These are phyloP conservation scores for Aspergillus udagawae DNA, from an alignment of 2,329 filamentous ascomycete genomes.

Conservation along the genomic window DNA sequence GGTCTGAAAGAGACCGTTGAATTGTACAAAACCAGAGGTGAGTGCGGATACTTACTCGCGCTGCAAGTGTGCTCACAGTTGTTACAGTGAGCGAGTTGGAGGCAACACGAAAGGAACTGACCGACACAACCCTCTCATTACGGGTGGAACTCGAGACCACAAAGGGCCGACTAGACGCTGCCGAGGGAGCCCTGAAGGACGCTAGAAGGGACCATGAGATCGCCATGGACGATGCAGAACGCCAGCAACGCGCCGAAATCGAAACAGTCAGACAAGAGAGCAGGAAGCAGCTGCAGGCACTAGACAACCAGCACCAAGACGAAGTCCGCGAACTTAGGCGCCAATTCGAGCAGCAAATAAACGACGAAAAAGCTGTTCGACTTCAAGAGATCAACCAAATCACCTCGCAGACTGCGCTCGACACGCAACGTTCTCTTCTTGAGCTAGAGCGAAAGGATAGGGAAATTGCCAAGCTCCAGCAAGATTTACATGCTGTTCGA, in stretches of 20 bases:
- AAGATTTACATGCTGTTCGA: constrained; percentile 38
- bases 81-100: constrained; percentile 56
- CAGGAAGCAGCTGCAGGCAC: constrained; percentile 53
- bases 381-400: constrained; percentile 39
- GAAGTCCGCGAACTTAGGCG: constrained; percentile 63
- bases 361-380: constrained; percentile 52
- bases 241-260: constrained; percentile 48
- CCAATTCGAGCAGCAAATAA: constrained; percentile 61
- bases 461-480: constrained; percentile 46
- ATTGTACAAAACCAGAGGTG: constrained; percentile 71
- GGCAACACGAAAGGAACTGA: constrained; percentile 47
- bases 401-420: constrained; percentile 30
- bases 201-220: constrained; percentile 50
- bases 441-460: constrained; percentile 52
- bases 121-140: constrained; percentile 51
- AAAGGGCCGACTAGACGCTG: constrained; percentile 49
- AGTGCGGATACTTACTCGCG: constrained; percentile 17
- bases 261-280: constrained; percentile 40
- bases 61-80: constrained; percentile 5
- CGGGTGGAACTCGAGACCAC: constrained; percentile 65
- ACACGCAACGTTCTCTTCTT: constrained; percentile 39
- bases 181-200: constrained; percentile 50
- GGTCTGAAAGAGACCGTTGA: constrained; percentile 70
- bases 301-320: constrained; percentile 61
- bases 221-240: constrained; percentile 49